A percentile compares a stretch with the other conserved stretches of the same genome.
phyloP scores from a whole-genome alignment of 768 basidiomycete species.

The Tulasnella sp. region DNA sequence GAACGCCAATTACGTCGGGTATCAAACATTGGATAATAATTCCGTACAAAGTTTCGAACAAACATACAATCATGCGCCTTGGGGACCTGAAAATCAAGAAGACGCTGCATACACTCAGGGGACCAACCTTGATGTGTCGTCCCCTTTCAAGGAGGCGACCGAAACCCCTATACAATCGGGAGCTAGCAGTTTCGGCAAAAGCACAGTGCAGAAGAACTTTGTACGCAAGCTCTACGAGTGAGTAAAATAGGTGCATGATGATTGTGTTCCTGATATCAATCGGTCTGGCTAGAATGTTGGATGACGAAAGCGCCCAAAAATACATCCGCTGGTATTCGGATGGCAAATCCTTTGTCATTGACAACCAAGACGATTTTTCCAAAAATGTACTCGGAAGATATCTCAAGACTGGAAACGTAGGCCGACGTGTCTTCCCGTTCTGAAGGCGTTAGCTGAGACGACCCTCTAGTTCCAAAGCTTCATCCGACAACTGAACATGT shows the following conservation, averaged over 20 bases:
- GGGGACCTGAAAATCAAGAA: background rate
- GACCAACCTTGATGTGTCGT: background rate
- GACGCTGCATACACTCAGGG: background rate
- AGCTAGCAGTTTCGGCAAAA: background rate
- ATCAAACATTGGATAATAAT: background rate
- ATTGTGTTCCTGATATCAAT: background rate
- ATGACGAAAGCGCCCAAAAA: background rate
- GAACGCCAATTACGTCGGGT: background rate
- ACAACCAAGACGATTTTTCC: background rate
- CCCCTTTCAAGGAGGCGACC: background rate
- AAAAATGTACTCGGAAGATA: background rate
- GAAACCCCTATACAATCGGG: background rate
- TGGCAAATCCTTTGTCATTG: background rate
- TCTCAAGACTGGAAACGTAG: background rate
- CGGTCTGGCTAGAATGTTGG: background rate
- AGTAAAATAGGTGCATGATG: background rate
- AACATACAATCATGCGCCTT: background rate
- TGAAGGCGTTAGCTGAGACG: background rate
- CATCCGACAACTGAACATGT: constrained; percentile 93
- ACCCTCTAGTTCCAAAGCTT: constrained; percentile 74
- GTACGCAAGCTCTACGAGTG: background rate
- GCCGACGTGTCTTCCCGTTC: background rate
- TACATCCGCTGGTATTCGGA: background rate
- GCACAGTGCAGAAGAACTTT: background rate
- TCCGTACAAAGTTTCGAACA: background rate